Percentiles rank a stretch among this genome's conserved stretches.
Evolutionary conservation across 768 basidiomycete genomes (phyloP).

Genomic region (Lactarius sp.): DNA sequence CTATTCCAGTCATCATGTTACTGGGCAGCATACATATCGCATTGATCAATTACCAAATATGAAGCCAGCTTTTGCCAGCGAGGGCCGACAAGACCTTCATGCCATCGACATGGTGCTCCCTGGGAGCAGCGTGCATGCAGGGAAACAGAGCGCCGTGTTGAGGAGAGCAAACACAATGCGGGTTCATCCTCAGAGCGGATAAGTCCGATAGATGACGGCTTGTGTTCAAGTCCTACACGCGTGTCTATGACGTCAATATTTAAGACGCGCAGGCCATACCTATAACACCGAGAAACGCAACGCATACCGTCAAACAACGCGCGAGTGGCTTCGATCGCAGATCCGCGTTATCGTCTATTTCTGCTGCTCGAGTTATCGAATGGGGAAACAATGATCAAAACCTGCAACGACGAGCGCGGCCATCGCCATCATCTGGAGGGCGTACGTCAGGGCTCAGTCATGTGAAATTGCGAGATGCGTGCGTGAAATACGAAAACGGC

Average conservation of each 20-base stretch:
- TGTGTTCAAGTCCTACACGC: too few species aligned
- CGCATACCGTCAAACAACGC: neutral
- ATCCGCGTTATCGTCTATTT: constrained; percentile 20
- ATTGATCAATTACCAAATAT: constrained; percentile 20
- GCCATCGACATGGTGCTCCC: constrained; percentile 1
- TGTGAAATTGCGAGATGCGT: neutral
- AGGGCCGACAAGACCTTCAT: constrained; percentile 23
- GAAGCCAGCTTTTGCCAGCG: constrained; percentile 22
- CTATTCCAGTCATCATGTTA: constrained; percentile 22
- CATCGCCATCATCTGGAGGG: constrained; percentile 19
- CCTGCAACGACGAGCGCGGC: constrained; percentile 11
- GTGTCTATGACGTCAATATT: neutral
- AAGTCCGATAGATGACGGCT: too few species aligned
- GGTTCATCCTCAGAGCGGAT: neutral
- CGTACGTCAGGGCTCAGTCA: neutral
- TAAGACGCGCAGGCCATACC: too few species aligned
- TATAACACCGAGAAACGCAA: neutral
- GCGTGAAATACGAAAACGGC: constrained; percentile 25
- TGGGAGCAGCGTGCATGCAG: constrained; percentile 21
- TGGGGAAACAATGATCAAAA: constrained; percentile 22
- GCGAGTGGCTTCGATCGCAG: constrained; percentile 12
- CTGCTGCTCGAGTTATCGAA: constrained; percentile 13
- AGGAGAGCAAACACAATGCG: constrained; percentile 16
- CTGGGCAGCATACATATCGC: constrained; percentile 22
- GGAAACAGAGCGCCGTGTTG: constrained; percentile 19